phyloP scores from a whole-genome alignment of 2,329 filamentous ascomycete genomes.

The Knufia petricola region DNA sequence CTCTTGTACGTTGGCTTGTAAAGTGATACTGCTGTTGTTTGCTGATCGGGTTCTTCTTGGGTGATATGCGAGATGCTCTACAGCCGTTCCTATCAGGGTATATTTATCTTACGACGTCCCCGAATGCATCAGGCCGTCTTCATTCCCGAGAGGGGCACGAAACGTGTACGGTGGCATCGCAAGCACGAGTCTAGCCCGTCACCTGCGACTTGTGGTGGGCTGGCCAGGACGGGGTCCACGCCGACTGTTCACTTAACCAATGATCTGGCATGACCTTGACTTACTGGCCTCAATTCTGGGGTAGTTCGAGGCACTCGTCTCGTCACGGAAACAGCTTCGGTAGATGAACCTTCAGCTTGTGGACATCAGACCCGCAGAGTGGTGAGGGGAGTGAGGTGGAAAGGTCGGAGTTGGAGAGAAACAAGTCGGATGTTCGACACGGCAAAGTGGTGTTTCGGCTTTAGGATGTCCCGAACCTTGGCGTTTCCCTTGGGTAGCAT shows the following conservation, averaged over 20 bases:
- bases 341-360: background rate
- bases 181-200: background rate
- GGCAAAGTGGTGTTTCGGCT: background rate
- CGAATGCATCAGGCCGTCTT: background rate
- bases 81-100: background rate
- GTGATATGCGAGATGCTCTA: background rate
- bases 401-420: background rate
- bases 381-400: background rate
- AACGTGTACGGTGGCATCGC: background rate
- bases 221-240: no score
- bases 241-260: background rate
- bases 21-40: background rate
- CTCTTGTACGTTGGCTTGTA: background rate
- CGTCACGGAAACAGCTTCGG: background rate
- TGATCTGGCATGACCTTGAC: background rate
- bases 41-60: background rate
- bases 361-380: background rate
- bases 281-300: background rate
- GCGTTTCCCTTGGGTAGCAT: no score
- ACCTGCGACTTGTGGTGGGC: no score
- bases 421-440: background rate
- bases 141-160: conserved; percentile 1
- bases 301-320: background rate
- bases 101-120: background rate
- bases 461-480: background rate